These are phyloP conservation scores for Aspergillus awamori DNA, from an alignment of 2,329 filamentous ascomycete species.

Conservation along the genomic window DNA sequence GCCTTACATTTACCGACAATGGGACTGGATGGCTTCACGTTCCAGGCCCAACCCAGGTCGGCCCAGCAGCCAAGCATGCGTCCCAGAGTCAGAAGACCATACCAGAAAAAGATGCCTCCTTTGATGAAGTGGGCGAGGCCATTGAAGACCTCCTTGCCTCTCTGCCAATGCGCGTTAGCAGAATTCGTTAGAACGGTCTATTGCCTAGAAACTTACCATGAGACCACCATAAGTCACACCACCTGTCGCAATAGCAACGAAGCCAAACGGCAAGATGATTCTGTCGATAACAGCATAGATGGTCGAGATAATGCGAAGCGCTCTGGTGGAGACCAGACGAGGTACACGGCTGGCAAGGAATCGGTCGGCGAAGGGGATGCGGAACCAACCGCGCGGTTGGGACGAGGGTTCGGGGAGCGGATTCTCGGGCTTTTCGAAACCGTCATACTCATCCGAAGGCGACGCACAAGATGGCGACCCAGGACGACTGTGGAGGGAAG, in stretches of 20 bases:
- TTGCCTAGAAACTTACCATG: conserved; percentile 64
- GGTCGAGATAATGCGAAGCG: conserved; percentile 61
- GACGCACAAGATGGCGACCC: conserved; percentile 61
- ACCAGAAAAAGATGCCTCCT: conserved; percentile 92
- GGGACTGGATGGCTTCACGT: conserved; percentile 67
- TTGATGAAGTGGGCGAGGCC: conserved; percentile 94
- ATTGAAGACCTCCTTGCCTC: conserved; percentile 71
- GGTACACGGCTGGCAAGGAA: conserved; percentile 60
- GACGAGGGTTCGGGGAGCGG: conserved; percentile 47
- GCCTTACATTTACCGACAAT: conserved; percentile 65
- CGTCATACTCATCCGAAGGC: conserved; percentile 52
- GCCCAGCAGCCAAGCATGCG: conserved; percentile 90
- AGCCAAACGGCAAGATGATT: conserved; percentile 75
- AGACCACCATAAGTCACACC: conserved; percentile 78
- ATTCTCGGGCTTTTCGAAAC: conserved; percentile 50
- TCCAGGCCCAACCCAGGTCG: conserved; percentile 95
- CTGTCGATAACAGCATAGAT: conserved; percentile 73
- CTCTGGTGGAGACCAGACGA: conserved; percentile 57
- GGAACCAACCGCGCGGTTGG: conserved; percentile 46
- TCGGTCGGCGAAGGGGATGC: conserved; percentile 50
- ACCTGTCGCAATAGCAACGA: conserved; percentile 71
- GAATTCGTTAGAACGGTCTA: not conserved
- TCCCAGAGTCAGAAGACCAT: conserved; percentile 82
- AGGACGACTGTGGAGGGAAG: conserved; percentile 67
- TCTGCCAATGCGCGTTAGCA: conserved; percentile 50